These are phyloP conservation scores for Brassica rapa DNA, from an alignment of 345 rosid genomes.

Conservation along the genomic window DNA sequence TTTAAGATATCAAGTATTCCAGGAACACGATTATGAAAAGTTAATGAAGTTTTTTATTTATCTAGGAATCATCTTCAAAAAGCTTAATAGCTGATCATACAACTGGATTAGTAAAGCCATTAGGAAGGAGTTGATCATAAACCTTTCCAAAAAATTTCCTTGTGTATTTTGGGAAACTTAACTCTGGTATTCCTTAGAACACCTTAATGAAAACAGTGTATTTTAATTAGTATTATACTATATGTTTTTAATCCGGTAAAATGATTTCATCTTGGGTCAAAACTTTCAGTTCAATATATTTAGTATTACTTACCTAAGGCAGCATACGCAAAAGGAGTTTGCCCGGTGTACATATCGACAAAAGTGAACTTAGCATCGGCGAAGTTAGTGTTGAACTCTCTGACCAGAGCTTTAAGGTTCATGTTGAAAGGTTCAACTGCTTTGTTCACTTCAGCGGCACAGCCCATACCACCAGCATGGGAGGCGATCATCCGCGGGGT, in stretches of 20 bases:
- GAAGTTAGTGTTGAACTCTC: conserved; percentile 34
- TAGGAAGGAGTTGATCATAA: neutral
- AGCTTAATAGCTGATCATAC: neutral
- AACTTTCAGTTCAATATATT: neutral
- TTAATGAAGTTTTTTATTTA: neutral
- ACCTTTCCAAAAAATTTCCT: neutral
- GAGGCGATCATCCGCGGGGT: conserved; percentile 33
- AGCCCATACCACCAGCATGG: conserved; percentile 32
- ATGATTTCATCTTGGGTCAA: neutral
- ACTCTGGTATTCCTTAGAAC: neutral
- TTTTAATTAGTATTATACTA: neutral
- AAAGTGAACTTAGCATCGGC: conserved; percentile 40
- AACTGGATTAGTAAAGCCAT: neutral
- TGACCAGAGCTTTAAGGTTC: conserved; percentile 38
- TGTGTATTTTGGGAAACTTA: neutral
- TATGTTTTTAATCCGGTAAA: neutral
- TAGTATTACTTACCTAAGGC: conserved; percentile 26
- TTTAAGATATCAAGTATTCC: neutral
- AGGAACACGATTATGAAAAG: neutral
- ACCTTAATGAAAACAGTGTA: neutral
- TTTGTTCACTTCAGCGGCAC: conserved; percentile 33
- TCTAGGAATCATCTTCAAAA: neutral
- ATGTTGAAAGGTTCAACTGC: conserved; percentile 42
- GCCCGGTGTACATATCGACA: conserved; percentile 27
- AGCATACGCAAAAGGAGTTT: conserved; percentile 14